These are phyloP conservation scores for Apiospora hydei DNA, from an alignment of 2,329 filamentous ascomycete genomes.

Conservation along the genomic window DNA sequence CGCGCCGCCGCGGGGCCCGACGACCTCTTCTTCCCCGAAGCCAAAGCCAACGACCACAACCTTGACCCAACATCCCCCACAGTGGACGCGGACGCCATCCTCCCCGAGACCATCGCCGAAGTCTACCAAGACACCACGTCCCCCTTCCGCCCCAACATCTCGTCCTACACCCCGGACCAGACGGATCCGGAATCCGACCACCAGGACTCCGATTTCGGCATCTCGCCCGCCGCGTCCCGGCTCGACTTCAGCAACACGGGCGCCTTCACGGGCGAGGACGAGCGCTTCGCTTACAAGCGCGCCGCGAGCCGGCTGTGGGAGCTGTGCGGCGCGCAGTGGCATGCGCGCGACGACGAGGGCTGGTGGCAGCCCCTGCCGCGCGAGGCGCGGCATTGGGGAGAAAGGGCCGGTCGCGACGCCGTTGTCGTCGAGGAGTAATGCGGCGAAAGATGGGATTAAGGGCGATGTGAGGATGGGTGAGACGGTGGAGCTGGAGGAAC, in stretches of 20 bases:
- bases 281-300: constrained; percentile 81
- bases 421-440: constrained; percentile 28
- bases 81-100: constrained; percentile 58
- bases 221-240: constrained; percentile 40
- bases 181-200: constrained; percentile 55
- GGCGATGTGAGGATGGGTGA: constrained; percentile 51
- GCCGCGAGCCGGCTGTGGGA: constrained; percentile 83
- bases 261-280: constrained; percentile 81
- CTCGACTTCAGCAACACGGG: constrained; percentile 73
- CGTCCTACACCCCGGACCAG: constrained; percentile 58
- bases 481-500: constrained; percentile 51
- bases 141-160: constrained; percentile 81
- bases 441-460: constrained; percentile 30
- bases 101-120: constrained; percentile 73
- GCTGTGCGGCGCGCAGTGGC: constrained; percentile 78
- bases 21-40: constrained; percentile 78
- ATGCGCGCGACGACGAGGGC: constrained; percentile 62
- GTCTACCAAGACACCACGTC: constrained; percentile 80
- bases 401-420: constrained; percentile 34
- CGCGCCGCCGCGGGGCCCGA: constrained; percentile 73
- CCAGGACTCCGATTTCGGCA: constrained; percentile 63
- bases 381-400: constrained; percentile 75
- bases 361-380: constrained; percentile 75
- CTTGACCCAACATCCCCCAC: constrained; percentile 42
- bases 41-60: constrained; percentile 38